Evolutionary conservation across 345 rosid genomes (phyloP).

Genomic region (Gossypioides kirkii): DNA sequence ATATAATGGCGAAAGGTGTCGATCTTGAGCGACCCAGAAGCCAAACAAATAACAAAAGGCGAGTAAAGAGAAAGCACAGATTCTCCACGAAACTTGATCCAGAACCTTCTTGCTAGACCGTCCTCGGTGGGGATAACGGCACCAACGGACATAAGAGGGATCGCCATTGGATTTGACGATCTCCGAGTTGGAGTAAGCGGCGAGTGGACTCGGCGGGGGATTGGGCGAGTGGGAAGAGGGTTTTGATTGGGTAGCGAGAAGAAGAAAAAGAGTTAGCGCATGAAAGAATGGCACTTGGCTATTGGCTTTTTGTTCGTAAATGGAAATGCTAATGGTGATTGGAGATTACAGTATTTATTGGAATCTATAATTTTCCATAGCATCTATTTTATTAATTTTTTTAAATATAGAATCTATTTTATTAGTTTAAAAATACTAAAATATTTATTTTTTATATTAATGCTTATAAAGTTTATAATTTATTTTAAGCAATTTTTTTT

Average conservation of each 20-base stretch:
- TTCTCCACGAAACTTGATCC: constrained; percentile 67
- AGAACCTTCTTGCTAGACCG: constrained; percentile 53
- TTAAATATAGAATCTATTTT: too few species aligned
- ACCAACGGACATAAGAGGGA: constrained; percentile 24
- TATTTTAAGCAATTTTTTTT: too few species aligned
- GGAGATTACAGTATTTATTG: background rate
- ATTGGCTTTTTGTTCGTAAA: background rate
- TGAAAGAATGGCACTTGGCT: constrained; percentile 17
- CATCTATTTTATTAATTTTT: too few species aligned
- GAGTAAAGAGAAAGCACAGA: constrained; percentile 57
- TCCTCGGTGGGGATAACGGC: constrained; percentile 30
- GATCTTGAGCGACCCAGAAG: constrained; percentile 69
- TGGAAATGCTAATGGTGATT: background rate
- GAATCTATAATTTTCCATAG: too few species aligned
- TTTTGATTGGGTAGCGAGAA: constrained; percentile 23
- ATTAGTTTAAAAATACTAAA: too few species aligned
- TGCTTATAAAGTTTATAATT: too few species aligned
- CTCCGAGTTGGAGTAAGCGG: constrained; percentile 24
- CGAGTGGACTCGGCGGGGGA: constrained; percentile 21
- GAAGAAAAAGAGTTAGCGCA: constrained; percentile 29
- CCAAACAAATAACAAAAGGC: constrained; percentile 68
- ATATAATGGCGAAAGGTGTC: constrained; percentile 65
- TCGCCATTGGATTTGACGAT: constrained; percentile 36
- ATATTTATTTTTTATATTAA: too few species aligned
- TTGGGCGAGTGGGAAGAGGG: constrained; percentile 18